These are phyloP conservation scores for Amauroascus niger DNA, from an alignment of 2,329 filamentous ascomycete species.

Conservation along the genomic window DNA sequence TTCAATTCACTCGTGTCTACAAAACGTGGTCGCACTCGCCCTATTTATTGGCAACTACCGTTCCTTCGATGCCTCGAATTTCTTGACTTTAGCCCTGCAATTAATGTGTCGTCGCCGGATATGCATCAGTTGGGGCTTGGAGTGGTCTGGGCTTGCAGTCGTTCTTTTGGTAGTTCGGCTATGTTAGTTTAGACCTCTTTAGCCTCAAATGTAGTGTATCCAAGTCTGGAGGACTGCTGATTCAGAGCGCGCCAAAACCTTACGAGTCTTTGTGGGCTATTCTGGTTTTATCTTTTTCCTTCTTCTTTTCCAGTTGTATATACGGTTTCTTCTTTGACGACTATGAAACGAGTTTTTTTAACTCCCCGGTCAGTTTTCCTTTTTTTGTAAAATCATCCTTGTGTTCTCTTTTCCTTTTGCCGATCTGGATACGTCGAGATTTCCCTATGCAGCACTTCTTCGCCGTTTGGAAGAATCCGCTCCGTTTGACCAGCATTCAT, in stretches of 20 bases:
- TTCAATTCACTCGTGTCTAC: too few species aligned
- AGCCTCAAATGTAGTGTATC: slow-evolving; percentile 7
- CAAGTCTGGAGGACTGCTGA: not conserved
- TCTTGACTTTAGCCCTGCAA: not conserved
- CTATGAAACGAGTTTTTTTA: slow-evolving; percentile 11
- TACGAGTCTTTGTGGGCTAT: not conserved
- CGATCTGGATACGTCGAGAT: not conserved
- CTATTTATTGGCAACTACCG: not conserved
- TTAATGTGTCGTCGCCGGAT: not conserved
- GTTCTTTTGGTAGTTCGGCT: slow-evolving; percentile 14
- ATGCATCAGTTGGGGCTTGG: slow-evolving; percentile 7
- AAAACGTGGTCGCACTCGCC: too few species aligned
- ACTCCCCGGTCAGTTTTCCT: not conserved
- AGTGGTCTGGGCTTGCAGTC: slow-evolving; percentile 12
- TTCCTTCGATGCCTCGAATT: not conserved
- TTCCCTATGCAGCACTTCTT: not conserved
- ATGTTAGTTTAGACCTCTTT: slow-evolving; percentile 14
- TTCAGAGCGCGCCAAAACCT: not conserved
- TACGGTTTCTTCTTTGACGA: slow-evolving; percentile 6
- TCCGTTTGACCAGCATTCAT: not conserved
- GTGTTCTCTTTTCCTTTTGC: not conserved
- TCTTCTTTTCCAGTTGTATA: slow-evolving; percentile 3
- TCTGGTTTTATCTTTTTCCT: not conserved
- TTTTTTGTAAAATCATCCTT: not conserved
- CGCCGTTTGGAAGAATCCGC: not conserved